Conservation (phyloP, 768 basidiomycete genomes). For the Clavaria fumosa region DNA sequence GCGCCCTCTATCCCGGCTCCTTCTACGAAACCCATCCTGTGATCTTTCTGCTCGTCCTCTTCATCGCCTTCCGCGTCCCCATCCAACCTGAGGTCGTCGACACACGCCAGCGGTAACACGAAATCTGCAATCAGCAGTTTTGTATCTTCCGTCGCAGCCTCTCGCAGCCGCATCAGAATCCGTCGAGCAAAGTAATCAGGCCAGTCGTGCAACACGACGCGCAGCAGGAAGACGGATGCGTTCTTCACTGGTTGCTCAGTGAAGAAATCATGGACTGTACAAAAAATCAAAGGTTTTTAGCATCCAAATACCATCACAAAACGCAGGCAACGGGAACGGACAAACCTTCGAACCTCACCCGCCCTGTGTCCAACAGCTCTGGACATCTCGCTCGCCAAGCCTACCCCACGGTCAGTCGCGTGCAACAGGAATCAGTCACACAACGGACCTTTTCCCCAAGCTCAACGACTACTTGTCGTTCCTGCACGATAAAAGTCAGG, state of each 20-base stretch:
- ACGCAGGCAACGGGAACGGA: background rate
- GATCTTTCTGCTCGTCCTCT: conserved; percentile 2
- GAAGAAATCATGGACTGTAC: conserved; percentile 61
- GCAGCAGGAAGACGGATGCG: conserved; percentile 52
- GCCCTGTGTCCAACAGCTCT: conserved; percentile 37
- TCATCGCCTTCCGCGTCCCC: conserved; percentile 7
- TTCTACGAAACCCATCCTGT: too few relatives aligned
- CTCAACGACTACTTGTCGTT: conserved; percentile 31
- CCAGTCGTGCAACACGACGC: conserved; percentile 70
- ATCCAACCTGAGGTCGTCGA: conserved; percentile 25
- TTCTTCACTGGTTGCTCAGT: conserved; percentile 37
- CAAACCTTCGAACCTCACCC: conserved; percentile 38
- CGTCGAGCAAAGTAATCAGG: conserved; percentile 39
- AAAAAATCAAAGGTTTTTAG: background rate
- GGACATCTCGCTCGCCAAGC: conserved; percentile 48
- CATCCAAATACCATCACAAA: conserved; percentile 1
- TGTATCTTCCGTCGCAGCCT: conserved; percentile 34
- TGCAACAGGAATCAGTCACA: background rate
- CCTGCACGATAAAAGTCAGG: conserved; percentile 34
- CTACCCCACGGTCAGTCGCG: conserved; percentile 11
- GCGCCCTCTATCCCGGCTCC: conserved; percentile 35
- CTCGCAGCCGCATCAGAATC: conserved; percentile 29
- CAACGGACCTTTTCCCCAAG: conserved; percentile 23
- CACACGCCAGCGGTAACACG: conserved; percentile 52
- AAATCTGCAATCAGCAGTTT: conserved; percentile 58